Percentiles rank a stretch among this genome's conserved stretches.
Conservation (phyloP, 805 yeast species). For the Yarrowia keelungensis region DNA sequence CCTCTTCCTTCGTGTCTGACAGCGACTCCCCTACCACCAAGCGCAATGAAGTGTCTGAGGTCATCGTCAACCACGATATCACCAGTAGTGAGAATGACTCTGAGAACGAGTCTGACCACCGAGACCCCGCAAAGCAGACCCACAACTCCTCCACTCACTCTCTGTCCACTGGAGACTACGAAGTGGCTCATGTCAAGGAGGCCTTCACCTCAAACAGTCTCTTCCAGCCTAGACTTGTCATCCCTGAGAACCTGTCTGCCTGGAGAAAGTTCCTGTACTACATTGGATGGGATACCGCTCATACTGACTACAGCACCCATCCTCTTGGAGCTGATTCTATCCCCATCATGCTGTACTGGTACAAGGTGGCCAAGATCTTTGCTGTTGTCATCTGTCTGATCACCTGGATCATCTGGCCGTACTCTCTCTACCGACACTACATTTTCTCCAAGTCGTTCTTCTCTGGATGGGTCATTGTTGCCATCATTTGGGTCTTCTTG, state of each 20-base stretch:
- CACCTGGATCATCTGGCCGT: constrained; percentile 76
- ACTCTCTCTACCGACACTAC: constrained; percentile 78
- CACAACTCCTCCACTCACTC: constrained; percentile 8
- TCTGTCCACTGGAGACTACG: constrained; percentile 1
- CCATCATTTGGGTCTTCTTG: constrained; percentile 70
- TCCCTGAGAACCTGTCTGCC: constrained; percentile 1
- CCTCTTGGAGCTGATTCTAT: constrained; percentile 39
- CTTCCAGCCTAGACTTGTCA: constrained; percentile 25
- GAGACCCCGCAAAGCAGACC: constrained; percentile 7
- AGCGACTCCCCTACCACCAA: not conserved
- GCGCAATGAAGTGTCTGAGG: not conserved
- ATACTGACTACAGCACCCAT: constrained; percentile 30
- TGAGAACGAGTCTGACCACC: constrained; percentile 3
- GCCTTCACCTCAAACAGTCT: not conserved
- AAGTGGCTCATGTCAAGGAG: not conserved
- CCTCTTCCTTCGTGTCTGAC: not conserved
- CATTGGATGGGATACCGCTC: constrained; percentile 35
- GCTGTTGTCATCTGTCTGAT: constrained; percentile 54
- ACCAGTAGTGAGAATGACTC: constrained; percentile 22
- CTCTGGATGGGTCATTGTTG: constrained; percentile 81
- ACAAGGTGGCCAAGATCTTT: constrained; percentile 38
- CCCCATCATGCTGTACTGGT: constrained; percentile 40
- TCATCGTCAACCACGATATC: constrained; percentile 9
- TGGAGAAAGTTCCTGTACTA: constrained; percentile 26
- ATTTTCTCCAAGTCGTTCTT: constrained; percentile 72